Conservation (phyloP, 768 basidiomycete genomes). For the Russula sp. region DNA sequence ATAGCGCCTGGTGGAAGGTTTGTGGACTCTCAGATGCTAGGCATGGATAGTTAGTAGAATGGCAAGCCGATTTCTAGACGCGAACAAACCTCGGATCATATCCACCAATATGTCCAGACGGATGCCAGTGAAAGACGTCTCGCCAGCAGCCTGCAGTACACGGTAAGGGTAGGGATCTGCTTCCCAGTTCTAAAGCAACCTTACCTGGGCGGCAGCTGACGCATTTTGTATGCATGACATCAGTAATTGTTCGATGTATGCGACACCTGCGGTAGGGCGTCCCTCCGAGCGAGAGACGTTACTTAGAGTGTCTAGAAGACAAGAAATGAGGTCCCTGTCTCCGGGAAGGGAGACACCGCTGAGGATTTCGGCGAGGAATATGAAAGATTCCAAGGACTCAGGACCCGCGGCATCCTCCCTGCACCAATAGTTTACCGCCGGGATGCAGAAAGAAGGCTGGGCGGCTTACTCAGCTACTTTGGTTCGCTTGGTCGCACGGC, state of each 20-base stretch:
- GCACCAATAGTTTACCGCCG: not conserved
- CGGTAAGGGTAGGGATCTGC: not conserved
- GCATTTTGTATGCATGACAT: conserved; percentile 73
- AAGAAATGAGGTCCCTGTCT: conserved; percentile 62
- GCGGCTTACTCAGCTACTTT: conserved; percentile 48
- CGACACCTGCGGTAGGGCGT: conserved; percentile 53
- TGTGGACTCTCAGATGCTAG: conserved; percentile 86
- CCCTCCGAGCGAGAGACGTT: conserved; percentile 52
- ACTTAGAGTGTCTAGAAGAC: conserved; percentile 64
- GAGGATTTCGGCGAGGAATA: conserved; percentile 62
- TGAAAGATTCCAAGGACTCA: conserved; percentile 34
- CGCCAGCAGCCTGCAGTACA: conserved; percentile 41
- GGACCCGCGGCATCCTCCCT: not conserved
- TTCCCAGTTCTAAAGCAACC: conserved; percentile 16
- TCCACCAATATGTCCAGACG: conserved; percentile 84
- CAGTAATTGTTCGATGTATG: conserved; percentile 75
- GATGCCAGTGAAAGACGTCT: conserved; percentile 48
- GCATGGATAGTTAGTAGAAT: not conserved
- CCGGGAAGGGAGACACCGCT: conserved; percentile 57
- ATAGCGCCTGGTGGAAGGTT: conserved; percentile 86
- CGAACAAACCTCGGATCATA: conserved; percentile 61
- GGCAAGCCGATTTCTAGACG: conserved; percentile 2
- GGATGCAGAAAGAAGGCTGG: not conserved
- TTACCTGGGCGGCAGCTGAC: conserved; percentile 49
- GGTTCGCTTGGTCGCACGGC: conserved; percentile 56